Percentiles rank a stretch among this genome's conserved stretches.
These are phyloP conservation scores for Elsinoe batatas DNA, from an alignment of 2,329 filamentous ascomycete species.

Conservation along the genomic window DNA sequence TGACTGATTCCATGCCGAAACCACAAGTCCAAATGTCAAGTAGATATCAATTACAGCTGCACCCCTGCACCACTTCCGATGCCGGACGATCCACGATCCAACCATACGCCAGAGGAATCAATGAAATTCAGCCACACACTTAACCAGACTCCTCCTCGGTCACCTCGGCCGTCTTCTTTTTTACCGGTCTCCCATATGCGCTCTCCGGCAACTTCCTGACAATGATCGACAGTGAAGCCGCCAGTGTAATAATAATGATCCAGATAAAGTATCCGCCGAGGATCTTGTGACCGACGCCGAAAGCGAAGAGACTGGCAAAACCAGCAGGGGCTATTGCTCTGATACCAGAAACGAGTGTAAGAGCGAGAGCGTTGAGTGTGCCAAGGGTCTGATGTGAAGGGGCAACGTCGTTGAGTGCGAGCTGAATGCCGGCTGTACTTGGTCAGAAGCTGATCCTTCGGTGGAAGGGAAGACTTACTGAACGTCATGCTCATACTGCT, in stretches of 20 bases:
- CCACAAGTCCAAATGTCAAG: too few relatives aligned
- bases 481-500: slow-evolving; percentile 59
- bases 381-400: slow-evolving; percentile 56
- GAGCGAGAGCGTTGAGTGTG: slow-evolving; percentile 59
- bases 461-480: slow-evolving; percentile 33
- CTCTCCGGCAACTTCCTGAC: slow-evolving; percentile 27
- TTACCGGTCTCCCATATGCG: slow-evolving; percentile 25
- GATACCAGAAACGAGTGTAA: slow-evolving; percentile 53
- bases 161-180: neutral
- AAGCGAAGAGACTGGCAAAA: slow-evolving; percentile 58
- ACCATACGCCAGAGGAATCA: too few relatives aligned
- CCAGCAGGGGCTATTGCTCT: slow-evolving; percentile 57
- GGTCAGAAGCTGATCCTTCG: neutral
- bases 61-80: too few relatives aligned
- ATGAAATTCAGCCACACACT: neutral
- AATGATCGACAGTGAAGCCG: slow-evolving; percentile 26
- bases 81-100: too few relatives aligned
- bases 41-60: too few relatives aligned
- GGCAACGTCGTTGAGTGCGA: slow-evolving; percentile 63
- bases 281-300: slow-evolving; percentile 53
- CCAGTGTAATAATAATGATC: slow-evolving; percentile 43
- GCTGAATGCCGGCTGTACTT: slow-evolving; percentile 49
- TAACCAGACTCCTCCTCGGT: neutral
- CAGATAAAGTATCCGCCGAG: slow-evolving; percentile 57
- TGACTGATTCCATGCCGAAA: too few relatives aligned